phyloP scores from a whole-genome alignment of 352 stramenopile genomes.

The Plasmopara viticola region DNA sequence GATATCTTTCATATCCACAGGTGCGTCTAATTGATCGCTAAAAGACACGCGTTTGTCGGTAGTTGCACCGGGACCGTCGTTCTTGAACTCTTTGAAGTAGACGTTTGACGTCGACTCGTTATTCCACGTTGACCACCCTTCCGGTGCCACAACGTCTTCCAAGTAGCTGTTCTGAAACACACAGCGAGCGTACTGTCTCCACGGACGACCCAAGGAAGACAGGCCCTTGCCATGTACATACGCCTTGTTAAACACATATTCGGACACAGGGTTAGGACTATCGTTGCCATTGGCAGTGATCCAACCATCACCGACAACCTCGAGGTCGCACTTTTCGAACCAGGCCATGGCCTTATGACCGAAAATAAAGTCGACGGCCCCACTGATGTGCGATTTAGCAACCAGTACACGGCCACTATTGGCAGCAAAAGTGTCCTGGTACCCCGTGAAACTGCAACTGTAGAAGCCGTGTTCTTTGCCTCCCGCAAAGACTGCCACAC shows the following conservation, averaged over 20 bases:
- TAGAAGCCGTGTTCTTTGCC: slow-evolving; percentile 11
- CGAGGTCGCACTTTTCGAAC: slow-evolving; percentile 16
- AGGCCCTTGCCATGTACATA: too few relatives aligned
- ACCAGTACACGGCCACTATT: slow-evolving; percentile 6
- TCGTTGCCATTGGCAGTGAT: slow-evolving; percentile 11
- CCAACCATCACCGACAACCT: slow-evolving; percentile 6
- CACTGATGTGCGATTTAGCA: slow-evolving; percentile 10
- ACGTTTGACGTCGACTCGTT: too few relatives aligned
- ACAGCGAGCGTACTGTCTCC: too few relatives aligned
- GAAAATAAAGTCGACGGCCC: slow-evolving; percentile 14
- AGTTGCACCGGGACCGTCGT: too few relatives aligned
- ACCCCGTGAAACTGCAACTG: slow-evolving; percentile 10
- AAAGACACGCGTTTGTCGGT: too few relatives aligned
- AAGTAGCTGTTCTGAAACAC: too few relatives aligned
- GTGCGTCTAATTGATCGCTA: too few relatives aligned
- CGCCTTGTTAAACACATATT: slow-evolving; percentile 9
- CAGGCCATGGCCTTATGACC: slow-evolving; percentile 4
- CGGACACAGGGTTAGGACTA: not conserved
- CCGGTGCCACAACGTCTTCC: too few relatives aligned
- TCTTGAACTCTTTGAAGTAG: too few relatives aligned
- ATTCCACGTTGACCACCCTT: too few relatives aligned
- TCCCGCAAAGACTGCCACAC: slow-evolving; percentile 2
- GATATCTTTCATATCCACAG: slow-evolving; percentile 2
- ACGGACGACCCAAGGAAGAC: too few relatives aligned
- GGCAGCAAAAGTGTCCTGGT: slow-evolving; percentile 16